These are phyloP conservation scores for Pseudocercospora cruenta DNA, from an alignment of 2,329 filamentous ascomycete species.

Conservation along the genomic window DNA sequence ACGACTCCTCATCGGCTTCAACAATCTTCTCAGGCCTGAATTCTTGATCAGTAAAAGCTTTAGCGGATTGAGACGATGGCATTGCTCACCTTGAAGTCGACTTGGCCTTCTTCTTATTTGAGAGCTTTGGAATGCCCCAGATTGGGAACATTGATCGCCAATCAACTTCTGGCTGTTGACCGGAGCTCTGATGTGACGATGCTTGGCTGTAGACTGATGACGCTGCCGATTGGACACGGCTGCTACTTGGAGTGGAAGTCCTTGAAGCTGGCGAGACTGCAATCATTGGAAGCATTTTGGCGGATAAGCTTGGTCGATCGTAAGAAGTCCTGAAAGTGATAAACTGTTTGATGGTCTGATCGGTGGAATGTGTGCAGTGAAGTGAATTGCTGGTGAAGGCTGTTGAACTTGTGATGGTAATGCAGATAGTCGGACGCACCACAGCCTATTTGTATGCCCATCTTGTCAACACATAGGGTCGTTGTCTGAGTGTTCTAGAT, in stretches of 20 bases:
- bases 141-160: neutral
- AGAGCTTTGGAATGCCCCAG: neutral
- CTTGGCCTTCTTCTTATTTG: neutral
- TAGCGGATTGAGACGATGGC: neutral
- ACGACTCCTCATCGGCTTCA: neutral
- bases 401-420: neutral
- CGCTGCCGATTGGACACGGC: neutral
- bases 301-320: neutral
- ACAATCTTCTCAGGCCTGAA: neutral
- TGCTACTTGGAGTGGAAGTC: neutral
- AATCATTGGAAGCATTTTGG: neutral
- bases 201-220: neutral
- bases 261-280: neutral
- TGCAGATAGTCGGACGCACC: neutral
- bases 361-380: no score
- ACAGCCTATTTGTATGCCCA: neutral
- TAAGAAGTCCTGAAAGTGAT: no score
- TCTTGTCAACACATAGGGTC: neutral
- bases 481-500: neutral
- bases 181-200: neutral
- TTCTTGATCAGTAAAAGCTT: neutral
- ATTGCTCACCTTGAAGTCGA: neutral
- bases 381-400: no score
- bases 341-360: no score
- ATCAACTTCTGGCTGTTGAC: neutral